Evolutionary conservation across 2,329 filamentous ascomycete species (phyloP), one percentile per base, ranked within the genome.

Genomic region (Alternaria triticimaculans): DNA sequence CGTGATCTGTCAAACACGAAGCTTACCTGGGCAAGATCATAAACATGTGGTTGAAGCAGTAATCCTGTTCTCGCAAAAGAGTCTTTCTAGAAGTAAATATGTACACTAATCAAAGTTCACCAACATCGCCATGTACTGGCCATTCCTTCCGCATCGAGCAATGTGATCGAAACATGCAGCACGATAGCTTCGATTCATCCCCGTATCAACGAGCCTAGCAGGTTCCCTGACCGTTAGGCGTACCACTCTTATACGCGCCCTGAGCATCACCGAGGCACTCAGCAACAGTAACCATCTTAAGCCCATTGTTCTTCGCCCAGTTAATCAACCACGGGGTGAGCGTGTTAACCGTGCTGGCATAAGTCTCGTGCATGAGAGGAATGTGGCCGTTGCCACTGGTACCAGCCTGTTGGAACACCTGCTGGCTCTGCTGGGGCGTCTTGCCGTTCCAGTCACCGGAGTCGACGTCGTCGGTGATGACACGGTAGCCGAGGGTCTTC

Each of bases 271-370:
- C 76, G 25, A 78, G 58, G 51, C 76, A 78, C 62, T 78, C 72
- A 37, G 76, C 75, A 49, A 78, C 76, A 49, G 76, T 79, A 9
- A 79, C 77, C 23, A 79, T 21, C 70, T 78, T 78, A 55, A 79
- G 37, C 49, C 75, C 75, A 23, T 79, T 79, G 48, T 68, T 70
- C 69, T 78, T 79, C 1, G 77, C 77, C 77, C 77, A 78, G 49
- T 74, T 78, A 54, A 79, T 78, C 65, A 79, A 60, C 77, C 77
- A 79, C 3, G 77, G 76, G 12, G 75, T 77, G 10, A 79, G 66
- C 21, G 74, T 76, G 58, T 77, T 65, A 2, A 79, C 77, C 18
- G 77, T 79, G 15, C 65, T 63, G 18, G 72, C 66, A 62, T 78
- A 78, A 14, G 76, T 78, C 70, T 79, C 77, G 49, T 79, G 77